Base-by-base conservation (phyloP, 495 filamentous ascomycete species). In the Pseudoneurospora amorphoporcata region DNA sequence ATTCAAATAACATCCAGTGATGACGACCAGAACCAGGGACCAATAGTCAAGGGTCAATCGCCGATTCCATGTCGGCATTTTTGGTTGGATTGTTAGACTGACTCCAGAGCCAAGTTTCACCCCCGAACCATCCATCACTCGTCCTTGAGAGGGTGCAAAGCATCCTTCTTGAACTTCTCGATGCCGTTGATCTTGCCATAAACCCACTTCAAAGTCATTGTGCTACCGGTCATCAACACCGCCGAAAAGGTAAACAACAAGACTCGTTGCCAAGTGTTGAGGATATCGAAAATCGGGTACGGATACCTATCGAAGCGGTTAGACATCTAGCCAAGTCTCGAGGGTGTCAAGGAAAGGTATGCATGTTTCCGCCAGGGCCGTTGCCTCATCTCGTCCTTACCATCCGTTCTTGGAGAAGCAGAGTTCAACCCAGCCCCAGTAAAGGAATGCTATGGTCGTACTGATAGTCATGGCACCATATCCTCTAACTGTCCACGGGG, bases 401-500 rank as follows among this genome's bases (percentile, higher is more conserved):
- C 88, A 94, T 77, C 92, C 92, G 75, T 97, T 97, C 70, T 87
- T 82, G 19, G 82, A 75, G 76, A 89, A 93, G 82, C 93, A 96
- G 35, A 86, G 86, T 79, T 97, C 93, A 8, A 97, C 87, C 94
- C 94, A 97, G 72, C 90, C 87, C 92, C 92, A 97, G 80, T 97
- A 97, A 16, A 83, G 81, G 70, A 93, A 87, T 2, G 92, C 92
- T 72, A 96, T 82, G 19, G 77, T 75, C 39, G 84, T 84, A 71
- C 90, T 93, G 53, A 94, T 74, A 0, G 84, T 84, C 58, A 94
- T 82, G 0, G 90, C 87, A 4, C 88, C 86, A 1, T 90, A 76
- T 12, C 84, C 82, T 38, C 84, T 83, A 47, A 94, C 87, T 0
- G 90, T 91, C 92, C 92, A 97, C 0, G 94, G 94, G 7, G 94